phyloP scores from a whole-genome alignment of 2,329 filamentous ascomycete genomes.

The Chlorencoelia australis region DNA sequence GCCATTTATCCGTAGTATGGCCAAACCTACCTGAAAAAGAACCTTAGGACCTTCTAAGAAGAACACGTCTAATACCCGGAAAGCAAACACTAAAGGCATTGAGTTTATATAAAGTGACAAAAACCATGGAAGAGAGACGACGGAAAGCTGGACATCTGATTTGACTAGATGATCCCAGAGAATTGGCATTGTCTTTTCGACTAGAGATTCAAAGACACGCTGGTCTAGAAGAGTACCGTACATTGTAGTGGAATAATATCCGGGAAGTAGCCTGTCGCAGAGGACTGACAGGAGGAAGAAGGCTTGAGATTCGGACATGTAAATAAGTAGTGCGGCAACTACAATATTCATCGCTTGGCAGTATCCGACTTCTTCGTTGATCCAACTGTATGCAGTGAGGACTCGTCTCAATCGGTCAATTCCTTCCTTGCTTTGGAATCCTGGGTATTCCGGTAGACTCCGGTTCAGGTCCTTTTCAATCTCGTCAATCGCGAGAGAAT shows the following conservation, averaged over 20 bases:
- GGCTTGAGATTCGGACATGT: slow-evolving; percentile 92
- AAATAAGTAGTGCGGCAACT: slow-evolving; percentile 93
- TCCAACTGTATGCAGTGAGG: slow-evolving; percentile 95
- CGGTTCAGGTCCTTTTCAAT: slow-evolving; percentile 98
- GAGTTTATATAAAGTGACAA: slow-evolving; percentile 98
- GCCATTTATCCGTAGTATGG: slow-evolving; percentile 94
- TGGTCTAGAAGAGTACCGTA: slow-evolving; percentile 96
- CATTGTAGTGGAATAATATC: slow-evolving; percentile 98
- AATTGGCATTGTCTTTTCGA: slow-evolving; percentile 98
- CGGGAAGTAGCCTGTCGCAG: slow-evolving; percentile 85
- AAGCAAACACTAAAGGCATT: slow-evolving; percentile 96
- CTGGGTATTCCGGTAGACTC: slow-evolving; percentile 92
- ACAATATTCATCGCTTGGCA: slow-evolving; percentile 99
- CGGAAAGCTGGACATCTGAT: slow-evolving; percentile 91
- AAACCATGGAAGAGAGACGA: slow-evolving; percentile 96
- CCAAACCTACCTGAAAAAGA: slow-evolving; percentile 89
- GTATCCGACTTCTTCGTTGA: slow-evolving; percentile 89
- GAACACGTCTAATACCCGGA: slow-evolving; percentile 92
- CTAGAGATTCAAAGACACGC: slow-evolving; percentile 91
- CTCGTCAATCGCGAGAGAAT: slow-evolving; percentile 94
- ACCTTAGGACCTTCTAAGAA: slow-evolving; percentile 97
- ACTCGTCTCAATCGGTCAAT: slow-evolving; percentile 84
- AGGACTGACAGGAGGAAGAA: slow-evolving; percentile 89
- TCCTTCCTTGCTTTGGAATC: slow-evolving; percentile 92
- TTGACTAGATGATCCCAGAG: slow-evolving; percentile 97